Conservation (phyloP, 371 early-diverging fungal species). For the Rhizopus sp. region DNA sequence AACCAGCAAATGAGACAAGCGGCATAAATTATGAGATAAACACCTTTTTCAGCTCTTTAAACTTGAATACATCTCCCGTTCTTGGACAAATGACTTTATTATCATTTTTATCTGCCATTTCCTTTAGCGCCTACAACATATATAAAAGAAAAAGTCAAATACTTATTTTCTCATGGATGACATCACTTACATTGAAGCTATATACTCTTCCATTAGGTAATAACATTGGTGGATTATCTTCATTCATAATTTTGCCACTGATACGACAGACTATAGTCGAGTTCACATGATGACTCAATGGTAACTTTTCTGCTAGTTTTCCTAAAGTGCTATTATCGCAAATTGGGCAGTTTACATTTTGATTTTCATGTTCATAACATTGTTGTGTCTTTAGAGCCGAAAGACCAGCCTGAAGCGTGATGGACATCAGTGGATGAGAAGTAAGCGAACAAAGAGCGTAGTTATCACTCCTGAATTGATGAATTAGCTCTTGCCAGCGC, state of each 20-base stretch:
- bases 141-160: background rate
- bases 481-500: conserved; percentile 81
- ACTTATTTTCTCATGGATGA: background rate
- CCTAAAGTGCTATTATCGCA: conserved; percentile 87
- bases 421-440: conserved; percentile 77
- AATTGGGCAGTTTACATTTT: conserved; percentile 93
- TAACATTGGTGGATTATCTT: conserved; percentile 93
- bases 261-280: conserved; percentile 92
- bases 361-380: conserved; percentile 72
- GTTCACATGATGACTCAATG: conserved; percentile 91
- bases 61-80: conserved; percentile 65
- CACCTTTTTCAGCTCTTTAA: conserved; percentile 79
- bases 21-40: conserved; percentile 69
- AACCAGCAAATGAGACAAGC: background rate
- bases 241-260: conserved; percentile 88
- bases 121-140: conserved; percentile 67
- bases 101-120: conserved; percentile 76
- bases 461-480: conserved; percentile 81
- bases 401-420: conserved; percentile 91
- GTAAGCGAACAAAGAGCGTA: conserved; percentile 86
- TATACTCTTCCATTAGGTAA: conserved; percentile 96
- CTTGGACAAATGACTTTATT: conserved; percentile 84
- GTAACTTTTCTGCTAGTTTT: conserved; percentile 77
- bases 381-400: conserved; percentile 88
- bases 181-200: conserved; percentile 63